A percentile compares a stretch with the other conserved stretches of the same genome.
Evolutionary conservation across 192 early-diverging fungal species (phyloP).

Genomic region (Backusella luteola): DNA sequence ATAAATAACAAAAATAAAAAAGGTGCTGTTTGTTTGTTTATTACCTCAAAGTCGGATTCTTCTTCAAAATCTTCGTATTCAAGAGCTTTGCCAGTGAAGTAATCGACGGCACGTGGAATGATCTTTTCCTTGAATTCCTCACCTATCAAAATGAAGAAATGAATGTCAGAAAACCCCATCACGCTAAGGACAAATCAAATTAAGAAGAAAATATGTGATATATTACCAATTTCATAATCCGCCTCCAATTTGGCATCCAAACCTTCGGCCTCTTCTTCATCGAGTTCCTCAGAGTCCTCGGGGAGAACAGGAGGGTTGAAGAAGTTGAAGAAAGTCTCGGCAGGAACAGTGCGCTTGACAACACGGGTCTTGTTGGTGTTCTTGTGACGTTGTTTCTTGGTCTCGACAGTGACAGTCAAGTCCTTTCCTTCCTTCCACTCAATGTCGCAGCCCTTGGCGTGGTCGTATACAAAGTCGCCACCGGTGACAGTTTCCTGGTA

Average conservation of each 20-base stretch:
- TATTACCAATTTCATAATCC: constrained; percentile 89
- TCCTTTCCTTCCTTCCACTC: constrained; percentile 98
- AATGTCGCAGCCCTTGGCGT: constrained; percentile 88
- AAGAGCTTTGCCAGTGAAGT: constrained; percentile 98
- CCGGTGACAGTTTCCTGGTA: constrained; percentile 79
- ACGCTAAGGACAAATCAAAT: not conserved
- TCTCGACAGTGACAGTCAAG: constrained; percentile 89
- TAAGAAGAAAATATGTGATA: not conserved
- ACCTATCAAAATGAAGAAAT: constrained; percentile 14
- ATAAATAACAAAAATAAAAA: too few relatives aligned
- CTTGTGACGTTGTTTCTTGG: constrained; percentile 99
- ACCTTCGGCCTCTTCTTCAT: constrained; percentile 73
- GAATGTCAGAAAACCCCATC: not conserved
- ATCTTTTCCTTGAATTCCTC: constrained; percentile 99
- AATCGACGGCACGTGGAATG: constrained; percentile 94
- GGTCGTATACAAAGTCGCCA: constrained; percentile 89
- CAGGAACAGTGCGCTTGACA: constrained; percentile 95
- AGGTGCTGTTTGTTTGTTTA: not conserved
- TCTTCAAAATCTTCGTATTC: constrained; percentile 72
- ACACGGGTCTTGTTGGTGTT: constrained; percentile 97
- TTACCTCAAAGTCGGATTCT: constrained; percentile 53
- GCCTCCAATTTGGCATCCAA: constrained; percentile 84
- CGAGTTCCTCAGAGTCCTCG: constrained; percentile 71
- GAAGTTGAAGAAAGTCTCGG: constrained; percentile 98
- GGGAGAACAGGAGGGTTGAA: constrained; percentile 83